Evolutionary conservation across 169 alveolate species (phyloP), one percentile per base, ranked within the genome.

Genomic region (Cyclospora cayetanensis): DNA sequence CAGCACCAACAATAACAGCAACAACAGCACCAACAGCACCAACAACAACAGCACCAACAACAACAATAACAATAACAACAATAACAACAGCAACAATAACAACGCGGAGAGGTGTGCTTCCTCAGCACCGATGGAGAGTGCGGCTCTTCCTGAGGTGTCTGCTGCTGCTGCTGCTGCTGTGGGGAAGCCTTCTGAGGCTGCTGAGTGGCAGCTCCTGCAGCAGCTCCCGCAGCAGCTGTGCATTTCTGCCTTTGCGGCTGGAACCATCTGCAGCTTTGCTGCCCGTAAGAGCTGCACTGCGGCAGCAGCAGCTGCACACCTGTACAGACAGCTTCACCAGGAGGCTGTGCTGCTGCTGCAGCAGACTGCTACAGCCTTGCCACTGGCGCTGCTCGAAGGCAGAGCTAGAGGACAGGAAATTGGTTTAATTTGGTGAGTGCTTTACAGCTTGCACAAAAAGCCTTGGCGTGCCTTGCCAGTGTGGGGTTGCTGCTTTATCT

Each of bases 171-270:
- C 50, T 34, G 31, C 80, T 68, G 18, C 80, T 34, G 46, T 31
- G 46, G 74, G 74, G 4, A 34, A 11, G 4, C 50, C 80, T 4
- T 18, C 31, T 4, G 43, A 29, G 31, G 52, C 39, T 20, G 9
- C 20, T 3, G 39, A 1, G 70, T 18, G 9, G 80, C 80, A 68
- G 80, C 80, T 35, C 52, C 80, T 68, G 46, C 80, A 34, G 50
- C 80, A 68, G 80, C 80, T 68, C 29, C 80, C 80, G 50, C 80
- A 42, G 37, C 80, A 34, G 80, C 80, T 68, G 12, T 68, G 80
- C 20, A 50, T 68, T 50, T 68, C 80, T 68, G 31, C 80, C 4
- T 68, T 68, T 34, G 80, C 80, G 31, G 80, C 80, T 18, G 80
- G 5, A 42, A 68, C 80, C 4, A 34, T 68, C 25, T 68, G 80